A percentile compares a stretch with the other conserved stretches of the same genome.
phyloP scores from a whole-genome alignment of 1,284 basidiomycete genomes.

The Cronartium ribicola region DNA sequence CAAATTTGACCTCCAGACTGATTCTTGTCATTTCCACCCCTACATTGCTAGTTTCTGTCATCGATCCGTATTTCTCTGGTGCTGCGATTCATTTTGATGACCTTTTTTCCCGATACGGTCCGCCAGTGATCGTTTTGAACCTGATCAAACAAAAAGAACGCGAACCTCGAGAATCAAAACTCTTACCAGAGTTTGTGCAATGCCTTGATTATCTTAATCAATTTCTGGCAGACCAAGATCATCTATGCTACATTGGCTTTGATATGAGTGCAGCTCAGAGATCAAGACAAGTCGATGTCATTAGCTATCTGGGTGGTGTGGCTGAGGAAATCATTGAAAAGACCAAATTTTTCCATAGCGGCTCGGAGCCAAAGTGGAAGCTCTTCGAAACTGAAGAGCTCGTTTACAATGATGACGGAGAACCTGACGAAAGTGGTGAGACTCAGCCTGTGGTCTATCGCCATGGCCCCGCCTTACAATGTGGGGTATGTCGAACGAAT shows the following conservation, averaged over 20 bases:
- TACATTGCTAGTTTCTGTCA: constrained; percentile 67
- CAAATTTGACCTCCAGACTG: too few relatives aligned
- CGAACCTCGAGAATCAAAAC: constrained; percentile 84
- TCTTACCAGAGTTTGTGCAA: constrained; percentile 83
- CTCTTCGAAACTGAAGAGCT: constrained; percentile 45
- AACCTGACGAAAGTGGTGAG: constrained; percentile 67
- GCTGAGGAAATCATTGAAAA: constrained; percentile 88
- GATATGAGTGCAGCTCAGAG: constrained; percentile 78
- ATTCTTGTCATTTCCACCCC: too few relatives aligned
- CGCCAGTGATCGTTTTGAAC: constrained; percentile 89
- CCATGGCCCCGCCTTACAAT: constrained; percentile 61
- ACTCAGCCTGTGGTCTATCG: constrained; percentile 61
- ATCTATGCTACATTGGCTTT: constrained; percentile 89
- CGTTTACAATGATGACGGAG: constrained; percentile 40
- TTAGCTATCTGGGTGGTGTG: constrained; percentile 88
- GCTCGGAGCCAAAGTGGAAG: constrained; percentile 48
- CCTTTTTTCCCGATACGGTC: constrained; percentile 82
- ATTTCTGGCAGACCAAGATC: constrained; percentile 78
- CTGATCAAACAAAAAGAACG: constrained; percentile 72
- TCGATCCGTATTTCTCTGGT: constrained; percentile 91
- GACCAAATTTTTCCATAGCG: constrained; percentile 86
- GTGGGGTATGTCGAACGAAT: constrained; percentile 82
- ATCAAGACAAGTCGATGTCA: constrained; percentile 87
- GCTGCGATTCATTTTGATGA: constrained; percentile 92
- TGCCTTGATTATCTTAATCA: constrained; percentile 93